Base-by-base conservation (phyloP, 1,284 basidiomycete genomes). In the Tylopilus sp. region DNA sequence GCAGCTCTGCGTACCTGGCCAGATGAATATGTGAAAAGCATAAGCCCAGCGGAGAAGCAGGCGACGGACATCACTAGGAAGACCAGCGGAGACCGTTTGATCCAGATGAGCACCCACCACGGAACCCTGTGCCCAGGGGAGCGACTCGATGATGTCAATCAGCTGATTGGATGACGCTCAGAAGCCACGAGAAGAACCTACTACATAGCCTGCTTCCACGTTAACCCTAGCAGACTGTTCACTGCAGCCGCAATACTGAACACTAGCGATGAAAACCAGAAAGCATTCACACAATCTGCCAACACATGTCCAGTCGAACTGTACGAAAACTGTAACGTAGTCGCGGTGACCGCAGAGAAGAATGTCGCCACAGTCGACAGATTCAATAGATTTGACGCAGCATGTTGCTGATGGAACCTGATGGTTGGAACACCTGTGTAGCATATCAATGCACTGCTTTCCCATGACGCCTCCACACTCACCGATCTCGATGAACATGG, bases 181-280 rank as follows among this genome's bases (percentile, higher is more conserved):
- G 49, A 57, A 57, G 57, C 39, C 52, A 48, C 51, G 29, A 50
- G 47, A 58, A 56, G 50, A 31, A 74, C 80, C 43, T 69, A 83
- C 81, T 84, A 85, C 74, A 81, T 80, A 25, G 81, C 80, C 61
- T 82, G 80, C 61, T 81, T 83, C 81, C 81, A 83, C 2, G 78
- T 78, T 19, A 84, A 57, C 25, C 79, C 81, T 0, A 84, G 62
- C 17, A 84, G 68, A 63, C 81, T 81, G 59, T 83, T 85, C 37
- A 85, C 77, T 29, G 83, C 79, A 11, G 81, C 77, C 7, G 80
- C 80, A 36, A 85, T 82, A 46, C 80, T 83, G 65, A 85, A 81
- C 17, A 85, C 79, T 52, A 84, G 60, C 0, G 82, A 83, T 4
- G 76, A 79, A 59, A 85, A 83, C 82, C 82, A 84, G 52, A 85